Evolutionary conservation across 768 basidiomycete genomes (phyloP).

Genomic region (Kwoniella shandongensis): DNA sequence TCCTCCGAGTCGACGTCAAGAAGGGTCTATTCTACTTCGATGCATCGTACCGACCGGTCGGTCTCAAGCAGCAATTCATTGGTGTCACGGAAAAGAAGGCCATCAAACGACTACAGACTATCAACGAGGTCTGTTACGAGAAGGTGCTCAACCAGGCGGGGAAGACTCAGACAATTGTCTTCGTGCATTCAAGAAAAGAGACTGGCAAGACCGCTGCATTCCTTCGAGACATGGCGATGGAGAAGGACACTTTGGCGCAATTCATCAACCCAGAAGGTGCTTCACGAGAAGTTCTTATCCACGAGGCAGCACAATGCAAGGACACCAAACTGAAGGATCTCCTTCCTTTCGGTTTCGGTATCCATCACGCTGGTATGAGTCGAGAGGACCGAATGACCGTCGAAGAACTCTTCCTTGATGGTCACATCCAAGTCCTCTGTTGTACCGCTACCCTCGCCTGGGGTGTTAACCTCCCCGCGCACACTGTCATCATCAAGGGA

Average conservation of each 20-base stretch:
- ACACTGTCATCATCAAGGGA: slow-evolving; percentile 99
- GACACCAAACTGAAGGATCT: slow-evolving; percentile 83
- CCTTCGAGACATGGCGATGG: slow-evolving; percentile 89
- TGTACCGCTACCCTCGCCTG: slow-evolving; percentile 98
- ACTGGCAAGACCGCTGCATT: slow-evolving; percentile 95
- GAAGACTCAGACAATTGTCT: slow-evolving; percentile 75
- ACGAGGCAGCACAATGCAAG: slow-evolving; percentile 77
- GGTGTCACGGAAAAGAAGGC: slow-evolving; percentile 99
- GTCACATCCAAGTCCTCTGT: slow-evolving; percentile 87
- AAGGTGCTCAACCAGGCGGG: slow-evolving; percentile 87
- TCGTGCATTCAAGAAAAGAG: slow-evolving; percentile 98
- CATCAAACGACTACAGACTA: slow-evolving; percentile 95
- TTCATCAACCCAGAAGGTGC: slow-evolving; percentile 94
- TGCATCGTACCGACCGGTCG: slow-evolving; percentile 87
- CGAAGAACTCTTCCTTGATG: slow-evolving; percentile 90
- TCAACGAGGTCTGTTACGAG: slow-evolving; percentile 99
- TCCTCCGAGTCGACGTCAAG: slow-evolving; percentile 87
- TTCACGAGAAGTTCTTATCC: slow-evolving; percentile 80
- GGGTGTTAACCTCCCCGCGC: slow-evolving; percentile 98
- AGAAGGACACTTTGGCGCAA: slow-evolving; percentile 92
- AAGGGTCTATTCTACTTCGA: slow-evolving; percentile 98
- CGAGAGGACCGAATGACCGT: slow-evolving; percentile 85
- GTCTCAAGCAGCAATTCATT: slow-evolving; percentile 92
- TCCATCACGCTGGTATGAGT: slow-evolving; percentile 97
- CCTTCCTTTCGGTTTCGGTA: slow-evolving; percentile 93